These are phyloP conservation scores for Sambucus nigra DNA, from an alignment of 129 eudicot genomes.

Conservation along the genomic window DNA sequence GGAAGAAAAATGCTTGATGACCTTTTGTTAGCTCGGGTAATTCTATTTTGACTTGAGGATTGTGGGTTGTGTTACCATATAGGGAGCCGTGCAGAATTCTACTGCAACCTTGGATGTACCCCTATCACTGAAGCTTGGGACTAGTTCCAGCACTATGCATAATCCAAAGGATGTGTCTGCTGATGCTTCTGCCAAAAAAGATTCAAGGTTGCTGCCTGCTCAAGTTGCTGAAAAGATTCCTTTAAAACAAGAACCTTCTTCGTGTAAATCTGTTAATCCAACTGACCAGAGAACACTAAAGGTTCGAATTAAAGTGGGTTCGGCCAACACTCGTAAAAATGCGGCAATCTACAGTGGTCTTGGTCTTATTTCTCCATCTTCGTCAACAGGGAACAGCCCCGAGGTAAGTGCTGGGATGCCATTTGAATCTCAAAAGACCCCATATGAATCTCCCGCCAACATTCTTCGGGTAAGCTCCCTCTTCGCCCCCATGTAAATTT, in stretches of 20 bases:
- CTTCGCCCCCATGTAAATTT: not conserved
- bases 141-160: conserved; percentile 12
- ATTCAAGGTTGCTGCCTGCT: conserved; percentile 20
- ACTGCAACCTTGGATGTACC: conserved; percentile 19
- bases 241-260: conserved; percentile 15
- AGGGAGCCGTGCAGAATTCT: conserved; percentile 35
- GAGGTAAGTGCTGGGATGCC: conserved; percentile 33
- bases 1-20: conserved; percentile 2
- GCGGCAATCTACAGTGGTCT: conserved; percentile 54
- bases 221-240: conserved; percentile 24
- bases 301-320: conserved; percentile 61
- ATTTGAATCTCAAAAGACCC: conserved; percentile 21
- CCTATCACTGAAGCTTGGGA: conserved; percentile 23
- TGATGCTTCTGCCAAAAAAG: conserved; percentile 20
- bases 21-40: not conserved
- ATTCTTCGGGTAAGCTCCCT: conserved; percentile 44
- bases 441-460: conserved; percentile 29
- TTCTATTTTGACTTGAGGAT: conserved; percentile 20
- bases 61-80: conserved; percentile 32
- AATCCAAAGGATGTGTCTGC: conserved; percentile 13
- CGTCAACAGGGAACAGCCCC: conserved; percentile 41
- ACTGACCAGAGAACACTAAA: conserved; percentile 38
- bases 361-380: conserved; percentile 55
- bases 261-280: conserved; percentile 28
- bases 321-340: conserved; percentile 34